Evolutionary conservation across 2,329 filamentous ascomycete species (phyloP), one percentile per base, ranked within the genome.

Genomic region (Pestalotiopsis sp.): DNA sequence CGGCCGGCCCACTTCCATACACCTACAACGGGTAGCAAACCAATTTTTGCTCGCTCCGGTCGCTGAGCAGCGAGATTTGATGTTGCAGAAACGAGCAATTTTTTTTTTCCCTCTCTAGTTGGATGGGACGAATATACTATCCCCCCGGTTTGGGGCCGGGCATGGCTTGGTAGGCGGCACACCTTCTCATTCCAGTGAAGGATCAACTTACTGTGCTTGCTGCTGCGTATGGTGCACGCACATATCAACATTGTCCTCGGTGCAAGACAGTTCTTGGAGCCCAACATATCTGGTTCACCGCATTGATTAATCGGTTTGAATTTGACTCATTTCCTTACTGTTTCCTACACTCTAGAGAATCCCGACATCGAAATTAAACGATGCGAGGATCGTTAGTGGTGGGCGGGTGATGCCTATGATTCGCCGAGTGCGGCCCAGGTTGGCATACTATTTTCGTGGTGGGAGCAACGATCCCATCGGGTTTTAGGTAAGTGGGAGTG

Each of bases 201-300:
- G 45, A 52, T 52, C 45, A 52, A 52, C 45, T 52, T 52, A 52
- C 45, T 52, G 45, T 52, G 45, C 41, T 52, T 36, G 31, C 31
- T 36, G 31, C 31, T 36, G 31, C 31, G 14, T 52, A 52, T 23
- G n/a, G 45, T 52, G n/a, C 45, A 52, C 45, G 45, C 45, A 52
- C 45, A 52, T 7, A 6, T 27, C 12, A 6, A 59, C 25, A 31
- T 27, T 12, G 57, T 23, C n/a, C 13, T 36, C 14, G 25, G 25
- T 17, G n/a, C 59, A 39, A 62, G 59, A 39, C n/a, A 62, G 59
- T 62, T 62, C 59, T 62, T 39, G 59, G 13, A 36, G 31, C n/a
- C 36, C 59, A 59, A 59, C 27, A 36, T 36, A 59, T 52, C 45
- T 52, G 45, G 14, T 52, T 52, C 45, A 52, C 20, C 20, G 17